Evolutionary conservation across 164 flowering plant species (phyloP), one percentile per base, ranked within the genome.

Genomic region (Berberis vulgaris): DNA sequence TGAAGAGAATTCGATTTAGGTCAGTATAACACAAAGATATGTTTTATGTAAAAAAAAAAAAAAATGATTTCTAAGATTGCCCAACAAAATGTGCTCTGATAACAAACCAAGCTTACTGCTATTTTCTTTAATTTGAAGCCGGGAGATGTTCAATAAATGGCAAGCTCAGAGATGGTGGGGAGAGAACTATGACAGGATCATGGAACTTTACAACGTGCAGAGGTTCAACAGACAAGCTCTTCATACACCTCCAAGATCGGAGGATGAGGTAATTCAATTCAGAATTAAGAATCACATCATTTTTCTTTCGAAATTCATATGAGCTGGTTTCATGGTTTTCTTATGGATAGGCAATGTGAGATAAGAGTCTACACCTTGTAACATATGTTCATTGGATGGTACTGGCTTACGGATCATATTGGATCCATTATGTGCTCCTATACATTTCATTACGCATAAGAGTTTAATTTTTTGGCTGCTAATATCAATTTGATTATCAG

Each of bases 151-250:
- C 65, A 77, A 88, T 69, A 91, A 91, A 73, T 91, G 90, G 90
- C 85, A 95, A 85, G 99, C 99, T 40, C 97, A 89, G 73, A 69
- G 87, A 63, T 95, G 99, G 99, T 95, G 99, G 99, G 98, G 97
- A 6, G 99, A 95, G 80, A 95, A 91, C 65, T 91, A 79, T 61
- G 99, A 95, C 65, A 62, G 97, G 44, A 88, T 95, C 52, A 84
- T 88, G 88, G 98, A 95, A 81, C 89, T 95, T 13, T 95, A 91
- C 77, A 91, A 95, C 69, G 99, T 95, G 2, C 97, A 89, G 77
- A 89, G 86, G 79, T 95, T 95, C 79, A 95, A 82, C 47, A 74
- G 84, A 3, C 97, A 95, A 74, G 97, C 97, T 68, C 83, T 91
- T 43, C 72, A 82, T 67, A 91, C 97, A 56, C 98, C 97, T 0